Evolutionary conservation across 805 yeast species (phyloP).

Genomic region (Suhomyces pyralidae): DNA sequence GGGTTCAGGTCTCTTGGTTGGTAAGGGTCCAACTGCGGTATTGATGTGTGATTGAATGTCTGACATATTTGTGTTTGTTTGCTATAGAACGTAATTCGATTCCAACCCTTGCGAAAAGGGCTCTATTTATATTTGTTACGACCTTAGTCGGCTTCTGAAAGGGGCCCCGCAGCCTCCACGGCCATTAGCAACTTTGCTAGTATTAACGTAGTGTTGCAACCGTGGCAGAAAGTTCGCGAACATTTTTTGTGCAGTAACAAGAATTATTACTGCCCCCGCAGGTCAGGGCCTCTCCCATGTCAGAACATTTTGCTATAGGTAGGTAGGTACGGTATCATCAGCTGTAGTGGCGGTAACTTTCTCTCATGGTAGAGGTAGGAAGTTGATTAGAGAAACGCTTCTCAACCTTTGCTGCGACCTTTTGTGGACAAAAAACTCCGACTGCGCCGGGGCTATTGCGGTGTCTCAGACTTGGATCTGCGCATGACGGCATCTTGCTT

Average conservation of each 20-base stretch:
- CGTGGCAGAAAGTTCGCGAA: background rate
- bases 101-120: background rate
- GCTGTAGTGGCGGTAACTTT: background rate
- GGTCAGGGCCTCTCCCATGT: background rate
- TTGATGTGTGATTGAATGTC: constrained; percentile 18
- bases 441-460: background rate
- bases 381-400: background rate
- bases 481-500: background rate
- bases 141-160: background rate
- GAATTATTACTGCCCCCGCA: background rate
- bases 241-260: background rate
- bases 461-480: background rate
- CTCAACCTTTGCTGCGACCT: background rate
- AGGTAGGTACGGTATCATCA: background rate
- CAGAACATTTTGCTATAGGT: background rate
- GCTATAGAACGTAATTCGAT: background rate
- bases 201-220: background rate
- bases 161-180: background rate
- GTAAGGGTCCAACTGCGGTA: constrained; percentile 48
- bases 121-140: background rate
- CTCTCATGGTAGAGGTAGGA: too few relatives aligned
- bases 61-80: background rate
- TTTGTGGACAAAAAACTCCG: background rate
- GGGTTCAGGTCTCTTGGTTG: constrained; percentile 51
- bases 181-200: constrained; percentile 1